phyloP scores from a whole-genome alignment of 2,329 filamentous ascomycete genomes.

The Botrytis aclada region DNA sequence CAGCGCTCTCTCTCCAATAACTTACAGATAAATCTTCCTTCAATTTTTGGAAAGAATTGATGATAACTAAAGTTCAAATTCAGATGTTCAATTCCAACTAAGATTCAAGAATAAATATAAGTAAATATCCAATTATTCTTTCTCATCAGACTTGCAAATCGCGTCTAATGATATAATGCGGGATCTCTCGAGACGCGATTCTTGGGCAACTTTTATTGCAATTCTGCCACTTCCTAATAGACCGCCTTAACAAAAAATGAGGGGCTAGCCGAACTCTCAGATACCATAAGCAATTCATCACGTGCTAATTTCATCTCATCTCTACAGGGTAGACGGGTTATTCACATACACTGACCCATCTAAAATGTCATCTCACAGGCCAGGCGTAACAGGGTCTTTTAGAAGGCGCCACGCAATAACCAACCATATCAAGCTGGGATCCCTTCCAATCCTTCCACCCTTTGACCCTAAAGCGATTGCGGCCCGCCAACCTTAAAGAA shows the following conservation, averaged over 20 bases:
- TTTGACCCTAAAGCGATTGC: background rate
- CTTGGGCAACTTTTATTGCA: background rate
- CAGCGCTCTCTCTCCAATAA: background rate
- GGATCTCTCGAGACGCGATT: background rate
- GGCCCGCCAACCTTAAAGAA: background rate
- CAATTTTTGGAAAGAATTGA: background rate
- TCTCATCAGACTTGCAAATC: background rate
- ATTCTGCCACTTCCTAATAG: background rate
- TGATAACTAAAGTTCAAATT: background rate
- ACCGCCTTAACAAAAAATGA: background rate
- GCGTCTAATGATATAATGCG: background rate
- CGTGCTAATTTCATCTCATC: background rate
- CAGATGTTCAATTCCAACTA: too few species aligned
- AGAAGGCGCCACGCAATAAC: background rate
- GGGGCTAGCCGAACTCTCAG: background rate
- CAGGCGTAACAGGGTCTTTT: background rate
- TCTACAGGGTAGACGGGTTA: background rate
- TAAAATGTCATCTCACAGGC: background rate
- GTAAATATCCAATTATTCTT: background rate
- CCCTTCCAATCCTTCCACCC: background rate
- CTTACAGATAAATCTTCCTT: background rate
- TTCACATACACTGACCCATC: background rate
- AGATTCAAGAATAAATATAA: background rate
- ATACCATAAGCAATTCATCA: background rate
- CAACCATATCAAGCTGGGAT: background rate